These are phyloP conservation scores for Coemansia sp. DNA, from an alignment of 192 early-diverging fungal genomes.

Conservation along the genomic window DNA sequence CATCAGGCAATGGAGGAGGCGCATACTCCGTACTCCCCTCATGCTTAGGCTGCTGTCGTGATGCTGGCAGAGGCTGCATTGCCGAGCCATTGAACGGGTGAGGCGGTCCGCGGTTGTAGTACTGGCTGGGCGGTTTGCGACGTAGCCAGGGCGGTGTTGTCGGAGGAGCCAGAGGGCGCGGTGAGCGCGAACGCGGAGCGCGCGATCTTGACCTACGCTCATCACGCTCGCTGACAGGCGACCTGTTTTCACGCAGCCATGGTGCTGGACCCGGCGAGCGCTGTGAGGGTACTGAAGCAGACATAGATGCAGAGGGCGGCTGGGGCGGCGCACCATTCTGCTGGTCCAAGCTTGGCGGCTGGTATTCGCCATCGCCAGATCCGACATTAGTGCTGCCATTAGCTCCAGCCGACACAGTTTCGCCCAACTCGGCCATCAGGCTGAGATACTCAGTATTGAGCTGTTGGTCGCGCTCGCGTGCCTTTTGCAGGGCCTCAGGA, in stretches of 20 bases:
- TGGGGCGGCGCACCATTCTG: not conserved
- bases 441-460: constrained; percentile 89
- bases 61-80: not conserved
- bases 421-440: constrained; percentile 95
- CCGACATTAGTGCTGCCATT: not conserved
- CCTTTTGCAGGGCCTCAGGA: constrained; percentile 71
- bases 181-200: constrained; percentile 24
- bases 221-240: constrained; percentile 13
- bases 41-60: constrained; percentile 1
- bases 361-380: not conserved
- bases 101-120: constrained; percentile 12
- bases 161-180: constrained; percentile 27
- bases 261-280: constrained; percentile 30
- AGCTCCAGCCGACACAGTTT: constrained; percentile 38
- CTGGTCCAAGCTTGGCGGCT: constrained; percentile 1
- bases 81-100: not conserved
- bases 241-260: constrained; percentile 30
- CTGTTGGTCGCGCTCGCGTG: constrained; percentile 80
- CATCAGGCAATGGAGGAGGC: constrained; percentile 7
- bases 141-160: constrained; percentile 46
- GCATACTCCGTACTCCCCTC: not conserved
- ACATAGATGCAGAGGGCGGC: not conserved
- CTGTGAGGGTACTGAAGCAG: not conserved
- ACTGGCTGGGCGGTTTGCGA: constrained; percentile 24
- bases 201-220: constrained; percentile 9